Base-by-base conservation (phyloP, 2,329 filamentous ascomycete species). In the Venturia effusa region DNA sequence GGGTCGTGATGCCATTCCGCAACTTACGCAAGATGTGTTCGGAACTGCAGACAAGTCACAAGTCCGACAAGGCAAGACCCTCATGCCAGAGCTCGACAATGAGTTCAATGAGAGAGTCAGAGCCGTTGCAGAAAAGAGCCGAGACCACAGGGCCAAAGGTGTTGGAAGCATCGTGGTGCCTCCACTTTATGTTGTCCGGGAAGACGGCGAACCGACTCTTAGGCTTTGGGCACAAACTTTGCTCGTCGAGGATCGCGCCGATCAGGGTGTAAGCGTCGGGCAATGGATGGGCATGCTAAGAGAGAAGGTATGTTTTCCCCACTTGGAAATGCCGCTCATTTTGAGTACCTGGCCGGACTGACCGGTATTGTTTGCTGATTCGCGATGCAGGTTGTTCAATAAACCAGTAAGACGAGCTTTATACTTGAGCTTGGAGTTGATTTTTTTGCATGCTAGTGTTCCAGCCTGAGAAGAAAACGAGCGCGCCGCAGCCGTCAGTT, bases 191-290 rank as follows among this genome's bases (percentile, higher is more conserved):
- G 83, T 97, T 70, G 89, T 97, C 66, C 87, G 92, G 70, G 93
- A 97, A 76, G 94, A 97, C 72, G 94, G 94, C 62, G 94, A 99
- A 78, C 94, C 94, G 39, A 93, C 90, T 71, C 79, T 99, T 74
- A 92, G 95, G 77, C 80, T 97, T 67, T 99, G 94, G 94, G 94
- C 94, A 55, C 93, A 97, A 81, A 97, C 94, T 54, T 81, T 97
- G 76, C 79, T 99, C 70, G 88, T 99, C 59, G 94, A 99, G 77
- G 94, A 99, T 77, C 83, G 93, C 68, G 91, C 93, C 64, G 94
- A 99, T 74, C 92, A 97, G 78, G 88, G 92, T 61, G 87, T 96
- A 77, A 96, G 92, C 74, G 87, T 94, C 72, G 88, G 88, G 70
- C 93, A 97, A 78, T 99, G 92, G 88, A 88, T 97, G 81, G 92